Base-by-base conservation (phyloP, 257 asterid genomes). In the Solanum corneliomulleri region DNA sequence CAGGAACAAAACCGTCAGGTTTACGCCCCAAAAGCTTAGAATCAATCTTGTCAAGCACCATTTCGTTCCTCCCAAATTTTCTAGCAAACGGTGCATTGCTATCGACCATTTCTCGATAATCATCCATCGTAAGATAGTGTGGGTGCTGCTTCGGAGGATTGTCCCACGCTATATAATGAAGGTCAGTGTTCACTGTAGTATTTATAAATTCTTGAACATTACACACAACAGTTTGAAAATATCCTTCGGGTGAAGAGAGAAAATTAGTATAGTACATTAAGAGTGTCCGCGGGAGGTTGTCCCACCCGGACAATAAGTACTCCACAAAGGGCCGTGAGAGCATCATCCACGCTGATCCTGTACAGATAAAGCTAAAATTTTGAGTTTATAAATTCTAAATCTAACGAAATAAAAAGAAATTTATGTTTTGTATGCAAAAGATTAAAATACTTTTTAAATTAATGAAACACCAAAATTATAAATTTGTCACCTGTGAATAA, bases 331-430 rank as follows among this genome's bases (percentile, higher is more conserved):
- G 89, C 35, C 97, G 94, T 31, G 98, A 94, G 47, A 94, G 93
- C 94, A 93, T 92, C 97, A 93, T 93, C 98, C 98, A 94, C 70
- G 98, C 98, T 4, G 97, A 94, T 72, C 98, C 97, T 84, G 1
- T 18, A 70, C 8, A 16, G 0, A 31, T 10, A 1, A 16, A 68
- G 20, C 0, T 70, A 31, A 7, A 33, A 70, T 70, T 70, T 70
- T 62, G 33, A 70, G 25, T 70, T 70, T 16, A 70, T 70, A 15
- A 29, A 2, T 27, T 27, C 10, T 11, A 14, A 27, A 68, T 68
- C 16, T 25, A 5, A 23, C 10, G 6, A 27, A 12, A 64, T 2
- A 27, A 66, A 21, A 25, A 66, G 1, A 66, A 27, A 11, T 25
- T 66, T 66, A 31, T 66, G 10, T 27, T 66, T 66, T 11, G 0